Base-by-base conservation (phyloP, 345 rosid genomes). In the Moringa oleifera region DNA sequence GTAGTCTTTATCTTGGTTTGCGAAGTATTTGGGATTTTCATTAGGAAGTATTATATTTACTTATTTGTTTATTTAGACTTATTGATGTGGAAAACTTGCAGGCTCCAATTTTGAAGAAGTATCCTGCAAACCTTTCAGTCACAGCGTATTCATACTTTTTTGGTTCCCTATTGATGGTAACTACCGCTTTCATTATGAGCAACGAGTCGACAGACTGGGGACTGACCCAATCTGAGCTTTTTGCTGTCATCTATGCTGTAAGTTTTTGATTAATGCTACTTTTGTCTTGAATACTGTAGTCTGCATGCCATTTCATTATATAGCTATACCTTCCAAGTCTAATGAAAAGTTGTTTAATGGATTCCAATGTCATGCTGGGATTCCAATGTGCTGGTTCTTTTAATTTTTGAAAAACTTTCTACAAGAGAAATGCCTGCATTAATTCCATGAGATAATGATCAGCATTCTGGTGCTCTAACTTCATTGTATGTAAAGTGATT, bases 211-310 rank as follows among this genome's bases (percentile, higher is more conserved):
- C 84, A 64, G 86, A 83, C 49, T 94, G 96, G 99, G 81, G 59
- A 70, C 69, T 94, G 84, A 88, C 92, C 6, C 83, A 62, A 52
- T 84, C 99, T 18, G 97, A 94, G 72, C 28, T 83, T 59, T 80
- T 71, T 68, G 99, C 97, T 5, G 96, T 88, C 63, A 65, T 88
- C 62, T 94, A 90, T 81, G 96, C 93, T 36, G 99, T 90, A 82
- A 86, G 97, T 79, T 71, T 70, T 66, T 47, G 25, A 45, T 65
- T 46, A 20, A 31, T 53, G 64, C 58, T 66, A n/a, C 28, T 57
- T 25, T 23, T 50, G 22, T 54, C 60, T 62, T 23, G n/a, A 7
- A 2, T 50, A 28, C 17, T 50, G 58, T 23, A 18, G 33, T 53
- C 23, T 45, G 36, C 20, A 17, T 1, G 17, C 33, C 55, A 23